These are phyloP conservation scores for Epichloe sp. DNA, from an alignment of 2,329 filamentous ascomycete species.

Conservation along the genomic window DNA sequence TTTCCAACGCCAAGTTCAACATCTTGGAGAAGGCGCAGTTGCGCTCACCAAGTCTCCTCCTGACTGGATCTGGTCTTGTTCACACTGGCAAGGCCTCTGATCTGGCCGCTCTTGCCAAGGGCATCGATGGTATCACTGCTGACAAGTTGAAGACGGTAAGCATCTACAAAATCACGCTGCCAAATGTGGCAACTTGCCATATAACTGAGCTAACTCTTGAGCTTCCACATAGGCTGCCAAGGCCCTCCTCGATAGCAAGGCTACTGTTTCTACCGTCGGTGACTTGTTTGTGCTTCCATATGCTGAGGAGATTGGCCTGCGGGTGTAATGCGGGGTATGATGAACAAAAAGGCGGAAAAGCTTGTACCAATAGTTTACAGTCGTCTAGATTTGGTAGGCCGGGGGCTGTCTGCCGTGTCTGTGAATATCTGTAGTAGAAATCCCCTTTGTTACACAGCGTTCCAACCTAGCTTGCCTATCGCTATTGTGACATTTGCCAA, in stretches of 20 bases:
- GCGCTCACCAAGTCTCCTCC: slow-evolving; percentile 62
- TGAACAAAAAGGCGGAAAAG: slow-evolving; percentile 15
- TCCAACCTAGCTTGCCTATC: not conserved
- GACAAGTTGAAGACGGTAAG: slow-evolving; percentile 78
- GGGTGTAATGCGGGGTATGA: slow-evolving; percentile 54
- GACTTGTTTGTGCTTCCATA: slow-evolving; percentile 86
- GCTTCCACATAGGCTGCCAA: slow-evolving; percentile 64
- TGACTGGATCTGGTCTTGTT: slow-evolving; percentile 74
- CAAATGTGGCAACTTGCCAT: not conserved
- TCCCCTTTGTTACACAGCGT: slow-evolving; percentile 16
- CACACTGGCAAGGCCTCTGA: slow-evolving; percentile 74
- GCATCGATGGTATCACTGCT: slow-evolving; percentile 66
- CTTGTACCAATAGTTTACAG: slow-evolving; percentile 30
- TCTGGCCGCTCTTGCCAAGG: slow-evolving; percentile 65
- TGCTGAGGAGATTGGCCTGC: slow-evolving; percentile 86
- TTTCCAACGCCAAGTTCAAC: slow-evolving; percentile 86
- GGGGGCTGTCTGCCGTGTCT: slow-evolving; percentile 18
- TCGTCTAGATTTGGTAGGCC: slow-evolving; percentile 24
- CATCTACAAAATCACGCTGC: slow-evolving; percentile 9
- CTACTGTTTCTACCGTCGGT: slow-evolving; percentile 77
- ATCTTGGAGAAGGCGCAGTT: slow-evolving; percentile 73
- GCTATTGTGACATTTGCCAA: not conserved
- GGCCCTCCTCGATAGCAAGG: slow-evolving; percentile 75
- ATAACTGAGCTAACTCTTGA: slow-evolving; percentile 9
- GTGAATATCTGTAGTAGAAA: slow-evolving; percentile 35